Percentiles rank a stretch among this genome's conserved stretches.
phyloP scores from a whole-genome alignment of 1,284 basidiomycete species.

The Gomphus bonarii region DNA sequence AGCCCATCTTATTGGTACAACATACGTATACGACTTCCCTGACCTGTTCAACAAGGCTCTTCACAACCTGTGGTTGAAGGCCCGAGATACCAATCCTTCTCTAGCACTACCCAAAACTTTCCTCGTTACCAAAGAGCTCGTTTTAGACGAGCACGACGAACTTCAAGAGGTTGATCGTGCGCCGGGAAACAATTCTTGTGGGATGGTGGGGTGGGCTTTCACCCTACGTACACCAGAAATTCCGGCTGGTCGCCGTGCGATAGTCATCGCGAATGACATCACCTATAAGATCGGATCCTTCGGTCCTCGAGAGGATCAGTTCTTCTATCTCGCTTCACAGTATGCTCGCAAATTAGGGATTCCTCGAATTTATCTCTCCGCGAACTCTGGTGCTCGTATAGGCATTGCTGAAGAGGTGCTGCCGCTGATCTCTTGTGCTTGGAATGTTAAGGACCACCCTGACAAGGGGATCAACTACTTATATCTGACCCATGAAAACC shows the following conservation, averaged over 20 bases:
- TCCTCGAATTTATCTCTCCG: slow-evolving; percentile 94
- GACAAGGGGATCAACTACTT: slow-evolving; percentile 97
- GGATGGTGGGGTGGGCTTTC: slow-evolving; percentile 99
- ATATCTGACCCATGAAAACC: slow-evolving; percentile 85
- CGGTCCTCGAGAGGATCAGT: slow-evolving; percentile 91
- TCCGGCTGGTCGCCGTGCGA: slow-evolving; percentile 77
- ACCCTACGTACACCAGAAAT: slow-evolving; percentile 91
- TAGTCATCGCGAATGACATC: slow-evolving; percentile 97
- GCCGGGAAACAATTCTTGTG: slow-evolving; percentile 89
- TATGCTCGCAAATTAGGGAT: slow-evolving; percentile 84
- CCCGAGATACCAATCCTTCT: slow-evolving; percentile 53
- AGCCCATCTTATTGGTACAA: slow-evolving; percentile 97
- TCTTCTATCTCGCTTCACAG: slow-evolving; percentile 92
- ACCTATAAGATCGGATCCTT: slow-evolving; percentile 99
- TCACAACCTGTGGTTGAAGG: slow-evolving; percentile 84
- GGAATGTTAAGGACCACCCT: slow-evolving; percentile 72
- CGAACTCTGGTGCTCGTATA: slow-evolving; percentile 96
- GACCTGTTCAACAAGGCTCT: slow-evolving; percentile 96
- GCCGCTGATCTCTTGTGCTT: slow-evolving; percentile 85
- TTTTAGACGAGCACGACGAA: slow-evolving; percentile 89
- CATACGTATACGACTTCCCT: slow-evolving; percentile 98
- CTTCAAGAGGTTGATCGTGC: slow-evolving; percentile 85
- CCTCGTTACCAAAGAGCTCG: slow-evolving; percentile 80
- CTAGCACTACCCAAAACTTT: slow-evolving; percentile 70
- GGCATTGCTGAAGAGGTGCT: slow-evolving; percentile 93